phyloP scores from a whole-genome alignment of 345 rosid genomes.

The Turritis glabra region DNA sequence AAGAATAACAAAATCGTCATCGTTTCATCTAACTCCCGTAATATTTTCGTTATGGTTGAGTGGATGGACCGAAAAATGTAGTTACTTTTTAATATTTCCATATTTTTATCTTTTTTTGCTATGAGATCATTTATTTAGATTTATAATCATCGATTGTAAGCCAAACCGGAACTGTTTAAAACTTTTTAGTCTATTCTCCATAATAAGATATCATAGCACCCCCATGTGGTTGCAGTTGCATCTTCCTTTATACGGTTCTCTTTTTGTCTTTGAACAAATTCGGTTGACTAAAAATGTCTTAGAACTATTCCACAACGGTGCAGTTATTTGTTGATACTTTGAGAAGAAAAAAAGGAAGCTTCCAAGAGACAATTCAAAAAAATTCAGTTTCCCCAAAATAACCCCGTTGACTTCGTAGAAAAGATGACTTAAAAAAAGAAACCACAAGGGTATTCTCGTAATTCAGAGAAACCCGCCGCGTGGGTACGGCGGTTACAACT shows the following conservation, averaged over 20 bases:
- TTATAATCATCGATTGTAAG: too few relatives aligned
- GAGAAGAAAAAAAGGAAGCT: neutral
- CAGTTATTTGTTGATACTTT: neutral
- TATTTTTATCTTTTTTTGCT: too few relatives aligned
- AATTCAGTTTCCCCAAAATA: neutral
- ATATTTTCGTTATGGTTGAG: too few relatives aligned
- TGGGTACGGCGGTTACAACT: conserved; percentile 23
- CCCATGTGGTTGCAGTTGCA: neutral
- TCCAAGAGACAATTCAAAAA: neutral
- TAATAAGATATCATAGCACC: neutral
- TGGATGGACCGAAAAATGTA: too few relatives aligned
- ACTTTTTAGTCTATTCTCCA: too few relatives aligned
- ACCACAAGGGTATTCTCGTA: neutral
- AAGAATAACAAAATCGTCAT: too few relatives aligned
- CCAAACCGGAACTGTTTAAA: too few relatives aligned
- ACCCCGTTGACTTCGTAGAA: neutral
- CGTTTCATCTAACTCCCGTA: too few relatives aligned
- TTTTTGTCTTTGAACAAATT: neutral
- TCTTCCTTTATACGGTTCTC: neutral
- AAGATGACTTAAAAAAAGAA: neutral
- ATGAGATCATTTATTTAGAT: too few relatives aligned
- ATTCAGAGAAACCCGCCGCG: neutral
- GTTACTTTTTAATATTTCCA: too few relatives aligned
- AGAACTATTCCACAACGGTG: neutral
- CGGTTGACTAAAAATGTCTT: neutral